phyloP scores from a whole-genome alignment of 352 stramenopile genomes.

The Globisporangium ultimum region DNA sequence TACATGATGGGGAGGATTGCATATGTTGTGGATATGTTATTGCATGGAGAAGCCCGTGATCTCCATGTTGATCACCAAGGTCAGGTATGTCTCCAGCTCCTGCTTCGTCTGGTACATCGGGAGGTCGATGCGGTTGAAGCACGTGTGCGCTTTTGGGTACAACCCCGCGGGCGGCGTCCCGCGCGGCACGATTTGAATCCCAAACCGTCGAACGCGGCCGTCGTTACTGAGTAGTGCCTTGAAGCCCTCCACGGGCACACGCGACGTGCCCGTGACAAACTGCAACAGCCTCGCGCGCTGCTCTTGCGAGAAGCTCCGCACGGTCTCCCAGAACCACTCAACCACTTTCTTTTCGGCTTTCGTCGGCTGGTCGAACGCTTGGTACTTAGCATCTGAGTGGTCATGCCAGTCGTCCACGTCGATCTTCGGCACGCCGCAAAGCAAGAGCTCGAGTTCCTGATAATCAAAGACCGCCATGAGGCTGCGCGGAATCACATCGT shows the following conservation, averaged over 20 bases:
- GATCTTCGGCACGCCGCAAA: constrained; percentile 89
- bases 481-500: constrained; percentile 86
- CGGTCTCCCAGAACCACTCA: constrained; percentile 89
- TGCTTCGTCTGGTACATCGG: constrained; percentile 67
- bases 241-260: constrained; percentile 95
- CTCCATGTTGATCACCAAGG: constrained; percentile 98
- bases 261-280: constrained; percentile 89
- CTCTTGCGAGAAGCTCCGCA: constrained; percentile 78
- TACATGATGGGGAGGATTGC: neutral
- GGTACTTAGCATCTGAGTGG: constrained; percentile 82
- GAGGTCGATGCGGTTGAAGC: constrained; percentile 88
- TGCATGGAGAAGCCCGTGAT: constrained; percentile 96
- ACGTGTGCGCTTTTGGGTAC: constrained; percentile 85
- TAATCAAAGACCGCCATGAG: constrained; percentile 92
- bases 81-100: constrained; percentile 93
- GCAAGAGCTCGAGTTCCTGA: constrained; percentile 94
- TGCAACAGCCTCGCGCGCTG: constrained; percentile 85
- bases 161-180: constrained; percentile 61
- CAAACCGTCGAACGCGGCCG: constrained; percentile 92
- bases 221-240: constrained; percentile 77
- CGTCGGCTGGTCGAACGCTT: constrained; percentile 59
- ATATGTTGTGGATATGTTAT: constrained; percentile 37
- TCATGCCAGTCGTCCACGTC: constrained; percentile 89
- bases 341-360: constrained; percentile 63
- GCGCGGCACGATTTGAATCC: constrained; percentile 93